Evolutionary conservation across 176 grass and related monocot genomes (phyloP).

Genomic region (barley (Hordeum vulgare)): MorexV3_pseudomolecules_assembly NC_058522.1:561855793-561856292

Average conservation of each 20-base stretch:
- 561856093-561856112: slow-evolving; percentile 1
- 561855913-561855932: slow-evolving; percentile 24
- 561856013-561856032: neutral
- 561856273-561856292: too few species aligned
- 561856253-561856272: too few species aligned
- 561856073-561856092: slow-evolving; percentile 19
- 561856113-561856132: neutral
- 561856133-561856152: neutral
- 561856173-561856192: too few species aligned
- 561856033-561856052: slow-evolving; percentile 10
- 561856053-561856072: slow-evolving; percentile 27
- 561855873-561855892: slow-evolving; percentile 8
- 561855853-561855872: slow-evolving; percentile 19
- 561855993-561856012: neutral
- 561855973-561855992: neutral
- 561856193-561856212: too few species aligned
- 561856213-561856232: too few species aligned
- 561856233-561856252: too few species aligned
- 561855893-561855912: neutral
- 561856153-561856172: too few species aligned
- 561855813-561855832: slow-evolving; percentile 8
- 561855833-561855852: slow-evolving; percentile 15
- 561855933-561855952: slow-evolving; percentile 12
- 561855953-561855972: slow-evolving; percentile 1
- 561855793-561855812: slow-evolving; percentile 10